Evolutionary conservation across 179 eudicot species (phyloP).

Genomic region (Camellia oleifera): DNA sequence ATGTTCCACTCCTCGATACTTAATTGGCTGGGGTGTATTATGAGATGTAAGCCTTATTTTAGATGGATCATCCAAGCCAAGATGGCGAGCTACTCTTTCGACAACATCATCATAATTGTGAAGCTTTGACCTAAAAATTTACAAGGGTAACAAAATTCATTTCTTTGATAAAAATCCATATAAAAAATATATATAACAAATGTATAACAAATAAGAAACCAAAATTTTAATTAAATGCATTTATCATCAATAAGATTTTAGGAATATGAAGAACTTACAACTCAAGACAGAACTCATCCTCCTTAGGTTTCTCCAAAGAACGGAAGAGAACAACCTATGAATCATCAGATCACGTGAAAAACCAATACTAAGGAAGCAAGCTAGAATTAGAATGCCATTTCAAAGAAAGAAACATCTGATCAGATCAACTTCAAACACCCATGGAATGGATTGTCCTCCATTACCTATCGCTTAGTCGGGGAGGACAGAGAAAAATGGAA

Average conservation of each 20-base stretch:
- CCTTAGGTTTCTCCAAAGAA: slow-evolving; percentile 83
- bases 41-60: slow-evolving; percentile 93
- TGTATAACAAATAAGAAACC: neutral
- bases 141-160: neutral
- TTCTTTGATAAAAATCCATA: neutral
- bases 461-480: neutral
- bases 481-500: neutral
- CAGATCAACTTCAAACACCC: neutral
- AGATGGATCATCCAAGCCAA: slow-evolving; percentile 83
- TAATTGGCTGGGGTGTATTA: slow-evolving; percentile 86
- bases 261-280: slow-evolving; percentile 53
- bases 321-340: slow-evolving; percentile 82
- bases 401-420: neutral
- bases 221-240: neutral
- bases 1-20: slow-evolving; percentile 81
- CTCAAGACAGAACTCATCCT: slow-evolving; percentile 84
- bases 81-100: slow-evolving; percentile 73
- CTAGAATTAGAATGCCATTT: neutral
- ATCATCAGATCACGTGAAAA: neutral
- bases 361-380: neutral
- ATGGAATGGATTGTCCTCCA: neutral
- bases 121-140: slow-evolving; percentile 58
- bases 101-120: slow-evolving; percentile 90
- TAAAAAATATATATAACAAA: neutral
- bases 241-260: neutral